Evolutionary conservation across 805 yeast species (phyloP), one percentile per base, ranked within the genome.

Genomic region (Maudiozyma serrabonitensis): DNA sequence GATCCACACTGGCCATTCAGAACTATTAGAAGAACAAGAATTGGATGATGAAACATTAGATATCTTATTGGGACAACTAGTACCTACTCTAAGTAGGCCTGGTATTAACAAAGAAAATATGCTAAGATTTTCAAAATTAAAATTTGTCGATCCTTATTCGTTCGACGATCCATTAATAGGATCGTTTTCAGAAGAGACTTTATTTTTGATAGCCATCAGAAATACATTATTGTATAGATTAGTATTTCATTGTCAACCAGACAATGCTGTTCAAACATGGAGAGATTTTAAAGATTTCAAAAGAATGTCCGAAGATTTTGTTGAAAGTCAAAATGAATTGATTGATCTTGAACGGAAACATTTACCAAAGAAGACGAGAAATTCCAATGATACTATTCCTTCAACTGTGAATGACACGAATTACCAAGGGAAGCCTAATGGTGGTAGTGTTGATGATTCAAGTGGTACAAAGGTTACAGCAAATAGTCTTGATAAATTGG

Each of bases 181-280:
- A n/a, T 78, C 78, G 2, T 93, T 93, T 63, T 87, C 80, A 59
- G 90, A 86, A 57, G 96, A 88, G 57, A 64, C 82, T 7, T 91
- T 96, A 96, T 78, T 75, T 62, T 82, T 82, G 5, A 80, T 79
- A 58, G 97, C 99, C 0, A 71, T 84, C 47, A 75, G 90, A 58
- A 93, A 93, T 61, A 88, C 98, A 0, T 74, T 78, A 51, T 70
- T 95, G 1, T 93, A 78, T 69, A 75, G 96, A 52, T 73, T 84
- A 64, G 86, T 93, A 1, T 93, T 93, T 75, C 90, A 90, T 55
- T 81, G 87, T 53, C 99, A 95, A 62, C 99, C 99, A 0, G 99
- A 93, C 66, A 88, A 91, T 63, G 73, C 79, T 6, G 98, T 91
- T n/a, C 74, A 74, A 23, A 77, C 89, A 0, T 93, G 99, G 99